These are phyloP conservation scores for Clohesyomyces aquaticus DNA, from an alignment of 495 filamentous ascomycete species.

Conservation along the genomic window DNA sequence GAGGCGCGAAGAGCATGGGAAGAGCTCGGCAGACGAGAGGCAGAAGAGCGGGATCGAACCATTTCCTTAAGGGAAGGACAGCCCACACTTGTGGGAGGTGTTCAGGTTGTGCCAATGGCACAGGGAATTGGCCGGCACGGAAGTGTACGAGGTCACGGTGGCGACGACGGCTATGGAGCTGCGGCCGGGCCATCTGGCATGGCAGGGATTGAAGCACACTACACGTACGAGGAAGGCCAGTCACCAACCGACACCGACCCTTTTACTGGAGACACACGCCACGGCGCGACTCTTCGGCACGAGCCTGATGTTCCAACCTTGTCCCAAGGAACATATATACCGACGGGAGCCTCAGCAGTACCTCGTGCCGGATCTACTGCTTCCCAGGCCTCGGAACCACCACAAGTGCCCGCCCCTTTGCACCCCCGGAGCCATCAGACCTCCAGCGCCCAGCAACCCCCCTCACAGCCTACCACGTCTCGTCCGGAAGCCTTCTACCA, in stretches of 20 bases:
- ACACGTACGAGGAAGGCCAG: slow-evolving; percentile 53
- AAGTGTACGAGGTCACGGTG: slow-evolving; percentile 49
- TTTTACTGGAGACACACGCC: slow-evolving; percentile 55
- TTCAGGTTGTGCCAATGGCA: slow-evolving; percentile 96
- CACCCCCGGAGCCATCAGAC: slow-evolving; percentile 20
- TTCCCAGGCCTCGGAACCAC: slow-evolving; percentile 20
- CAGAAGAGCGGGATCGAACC: slow-evolving; percentile 93
- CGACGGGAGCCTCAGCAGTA: slow-evolving; percentile 16
- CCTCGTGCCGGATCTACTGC: slow-evolving; percentile 22
- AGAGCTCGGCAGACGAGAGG: slow-evolving; percentile 89
- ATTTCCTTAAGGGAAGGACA: slow-evolving; percentile 82
- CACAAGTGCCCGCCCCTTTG: slow-evolving; percentile 32
- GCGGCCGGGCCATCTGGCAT: slow-evolving; percentile 17
- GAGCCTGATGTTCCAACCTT: slow-evolving; percentile 41
- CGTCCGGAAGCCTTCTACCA: slow-evolving; percentile 52
- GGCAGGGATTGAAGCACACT: slow-evolving; percentile 43
- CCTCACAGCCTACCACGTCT: slow-evolving; percentile 26
- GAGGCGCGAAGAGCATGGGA: slow-evolving; percentile 97
- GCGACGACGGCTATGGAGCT: slow-evolving; percentile 41
- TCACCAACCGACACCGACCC: slow-evolving; percentile 62
- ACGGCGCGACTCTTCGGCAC: slow-evolving; percentile 36
- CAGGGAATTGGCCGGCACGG: slow-evolving; percentile 70
- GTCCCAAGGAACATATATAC: slow-evolving; percentile 29
- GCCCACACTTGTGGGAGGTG: slow-evolving; percentile 85
- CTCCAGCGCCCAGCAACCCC: slow-evolving; percentile 17